phyloP scores from a whole-genome alignment of 441 rosid species.

The Adansonia rubrostipa region DNA sequence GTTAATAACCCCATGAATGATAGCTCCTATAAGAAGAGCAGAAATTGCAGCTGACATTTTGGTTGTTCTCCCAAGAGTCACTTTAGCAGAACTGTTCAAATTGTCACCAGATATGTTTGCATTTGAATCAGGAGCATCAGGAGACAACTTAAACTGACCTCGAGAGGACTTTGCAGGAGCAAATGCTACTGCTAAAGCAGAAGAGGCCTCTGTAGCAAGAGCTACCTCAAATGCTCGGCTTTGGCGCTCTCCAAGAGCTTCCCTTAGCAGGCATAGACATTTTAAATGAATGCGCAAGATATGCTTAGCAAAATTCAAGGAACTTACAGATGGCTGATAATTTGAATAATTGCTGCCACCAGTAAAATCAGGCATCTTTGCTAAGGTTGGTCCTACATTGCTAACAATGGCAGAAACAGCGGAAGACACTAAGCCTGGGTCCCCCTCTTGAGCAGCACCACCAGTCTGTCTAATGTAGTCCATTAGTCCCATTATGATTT shows the following conservation, averaged over 20 bases:
- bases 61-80: constrained; percentile 51
- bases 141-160: constrained; percentile 72
- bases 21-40: constrained; percentile 83
- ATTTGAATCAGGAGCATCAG: constrained; percentile 74
- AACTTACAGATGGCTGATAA: constrained; percentile 50
- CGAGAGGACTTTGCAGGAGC: constrained; percentile 86
- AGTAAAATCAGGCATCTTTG: constrained; percentile 75
- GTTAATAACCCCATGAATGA: constrained; percentile 87
- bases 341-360: constrained; percentile 53
- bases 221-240: constrained; percentile 96
- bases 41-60: constrained; percentile 85
- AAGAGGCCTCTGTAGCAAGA: constrained; percentile 88
- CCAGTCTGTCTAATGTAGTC: constrained; percentile 90
- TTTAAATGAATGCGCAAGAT: constrained; percentile 79
- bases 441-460: constrained; percentile 99
- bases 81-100: constrained; percentile 48
- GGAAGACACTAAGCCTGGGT: constrained; percentile 92
- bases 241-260: constrained; percentile 98
- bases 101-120: constrained; percentile 54
- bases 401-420: constrained; percentile 88
- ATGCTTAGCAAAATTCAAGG: constrained; percentile 63
- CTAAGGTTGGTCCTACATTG: constrained; percentile 68
- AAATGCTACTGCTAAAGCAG: constrained; percentile 72
- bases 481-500: constrained; percentile 73
- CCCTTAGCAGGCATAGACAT: constrained; percentile 87